Evolutionary conservation across 1,139 yeast genomes (phyloP).

Genomic region (Yamadazyma sp.): DNA sequence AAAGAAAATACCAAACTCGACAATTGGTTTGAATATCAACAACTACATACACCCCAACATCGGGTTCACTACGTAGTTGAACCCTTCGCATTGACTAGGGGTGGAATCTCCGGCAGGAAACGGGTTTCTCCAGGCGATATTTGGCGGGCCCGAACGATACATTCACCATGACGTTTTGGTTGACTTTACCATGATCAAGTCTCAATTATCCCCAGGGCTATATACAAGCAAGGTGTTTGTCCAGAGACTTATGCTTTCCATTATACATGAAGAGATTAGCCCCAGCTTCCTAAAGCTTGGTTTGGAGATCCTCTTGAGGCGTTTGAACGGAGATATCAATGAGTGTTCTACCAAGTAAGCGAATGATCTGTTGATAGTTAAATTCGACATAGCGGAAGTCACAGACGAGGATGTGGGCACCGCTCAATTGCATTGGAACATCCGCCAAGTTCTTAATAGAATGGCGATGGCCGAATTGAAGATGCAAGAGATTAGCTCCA

Average conservation of each 20-base stretch:
- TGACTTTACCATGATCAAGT: conserved; percentile 14
- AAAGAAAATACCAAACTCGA: too few relatives aligned
- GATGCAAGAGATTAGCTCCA: conserved; percentile 21
- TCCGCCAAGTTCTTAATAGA: conserved; percentile 22
- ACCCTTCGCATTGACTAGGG: conserved; percentile 22
- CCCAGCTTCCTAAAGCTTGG: conserved; percentile 21
- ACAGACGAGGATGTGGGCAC: conserved; percentile 33
- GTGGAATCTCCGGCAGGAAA: conserved; percentile 4
- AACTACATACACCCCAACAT: conserved; percentile 10
- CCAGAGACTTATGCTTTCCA: conserved; percentile 15
- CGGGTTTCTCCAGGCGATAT: conserved; percentile 4
- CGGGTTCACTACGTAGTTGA: conserved; percentile 17
- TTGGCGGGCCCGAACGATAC: conserved; percentile 23
- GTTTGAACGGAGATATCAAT: conserved; percentile 24
- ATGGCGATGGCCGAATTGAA: conserved; percentile 22
- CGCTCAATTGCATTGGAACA: conserved; percentile 22
- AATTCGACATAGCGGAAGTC: conserved; percentile 20
- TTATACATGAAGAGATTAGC: conserved; percentile 14
- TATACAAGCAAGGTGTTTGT: conserved; percentile 24
- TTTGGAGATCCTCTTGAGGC: conserved; percentile 24
- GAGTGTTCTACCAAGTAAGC: conserved; percentile 15
- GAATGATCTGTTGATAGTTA: conserved; percentile 21
- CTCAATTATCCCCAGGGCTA: conserved; percentile 16
- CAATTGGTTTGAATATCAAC: conserved; percentile 13
- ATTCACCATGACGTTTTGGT: conserved; percentile 26